A percentile compares a stretch with the other conserved stretches of the same genome.
Conservation (phyloP, 2,329 filamentous ascomycete species). For the Xylariaceae sp. region DNA sequence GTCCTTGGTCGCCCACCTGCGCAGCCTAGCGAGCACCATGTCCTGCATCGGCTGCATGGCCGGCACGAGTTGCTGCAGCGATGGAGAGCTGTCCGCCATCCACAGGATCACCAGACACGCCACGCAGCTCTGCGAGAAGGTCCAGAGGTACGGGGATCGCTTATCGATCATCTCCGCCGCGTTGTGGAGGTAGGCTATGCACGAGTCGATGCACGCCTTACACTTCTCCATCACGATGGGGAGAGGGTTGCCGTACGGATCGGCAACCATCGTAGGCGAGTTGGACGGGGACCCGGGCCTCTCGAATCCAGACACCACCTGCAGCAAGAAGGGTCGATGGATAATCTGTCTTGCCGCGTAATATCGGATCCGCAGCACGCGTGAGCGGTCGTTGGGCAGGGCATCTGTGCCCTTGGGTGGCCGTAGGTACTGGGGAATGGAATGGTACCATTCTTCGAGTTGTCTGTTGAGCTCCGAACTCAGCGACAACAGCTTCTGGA, state of each 20-base stretch:
- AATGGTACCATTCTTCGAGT: conserved; percentile 30
- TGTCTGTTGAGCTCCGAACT: conserved; percentile 31
- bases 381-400: conserved; percentile 54
- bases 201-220: conserved; percentile 27
- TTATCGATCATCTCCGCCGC: conserved; percentile 27
- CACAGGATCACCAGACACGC: conserved; percentile 27
- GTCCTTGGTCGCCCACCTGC: conserved; percentile 24
- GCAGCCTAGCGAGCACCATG: conserved; percentile 21
- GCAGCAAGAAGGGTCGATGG: conserved; percentile 50
- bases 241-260: conserved; percentile 15
- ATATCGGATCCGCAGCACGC: conserved; percentile 64
- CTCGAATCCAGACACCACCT: conserved; percentile 17
- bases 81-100: conserved; percentile 23
- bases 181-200: conserved; percentile 27
- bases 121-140: conserved; percentile 27
- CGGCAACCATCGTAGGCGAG: conserved; percentile 11
- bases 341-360: conserved; percentile 65
- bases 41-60: conserved; percentile 22
- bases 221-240: conserved; percentile 27
- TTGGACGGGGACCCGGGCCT: conserved; percentile 14
- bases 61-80: conserved; percentile 20
- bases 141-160: conserved; percentile 31
- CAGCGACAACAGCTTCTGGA: conserved; percentile 24
- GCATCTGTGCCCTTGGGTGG: conserved; percentile 50
- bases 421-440: conserved; percentile 28